Base-by-base conservation (phyloP, 1,284 basidiomycete species). In the Blastosporella zonata region DNA sequence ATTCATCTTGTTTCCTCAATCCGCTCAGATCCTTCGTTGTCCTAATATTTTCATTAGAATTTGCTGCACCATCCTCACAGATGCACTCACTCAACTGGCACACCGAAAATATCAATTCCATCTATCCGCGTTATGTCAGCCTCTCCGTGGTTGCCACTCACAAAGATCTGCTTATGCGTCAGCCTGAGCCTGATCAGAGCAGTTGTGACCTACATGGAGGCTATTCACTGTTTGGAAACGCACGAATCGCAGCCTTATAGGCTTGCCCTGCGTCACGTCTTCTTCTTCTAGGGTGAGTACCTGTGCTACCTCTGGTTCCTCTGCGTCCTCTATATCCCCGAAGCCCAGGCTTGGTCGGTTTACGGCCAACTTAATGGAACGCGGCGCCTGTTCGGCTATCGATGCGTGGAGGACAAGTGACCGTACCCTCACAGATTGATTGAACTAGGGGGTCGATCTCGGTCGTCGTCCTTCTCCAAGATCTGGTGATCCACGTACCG, bases 91-190 rank as follows among this genome's bases (percentile, higher is more conserved):
- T 81, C 79, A n/a, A 79, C 72, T 6, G 81, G 72, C 15, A 77
- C 60, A 5, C 90, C 90, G 43, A 84, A 77, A 10, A 92, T 62
- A 62, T 93, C 90, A 45, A 93, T 71, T 20, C 73, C 79, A 64
- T 92, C 87, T 55, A 93, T 87, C 35, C 86, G 74, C 13, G 90
- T 92, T 57, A 81, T 79, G 40, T 91, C 87, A 43, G 81, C 81
- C 34, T 67, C 82, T 9, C 80, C 86, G 55, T 90, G 85, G 61
- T 93, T 93, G 20, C 81, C 81, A 49, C 77, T 78, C 20, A 93
- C 79, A 59, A 93, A 87, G 40, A 93, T 82, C 84, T 91, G 61
- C 17, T 36, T 25, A 33, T 18, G 15, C 46, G 13, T 15, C 13
- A 13, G 10, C 34, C 31, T 25, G 36, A 29, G 9, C n/a, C 23